Evolutionary conservation across 2,329 filamentous ascomycete genomes (phyloP).

Genomic region (Aureobasidium leucospermi): DNA sequence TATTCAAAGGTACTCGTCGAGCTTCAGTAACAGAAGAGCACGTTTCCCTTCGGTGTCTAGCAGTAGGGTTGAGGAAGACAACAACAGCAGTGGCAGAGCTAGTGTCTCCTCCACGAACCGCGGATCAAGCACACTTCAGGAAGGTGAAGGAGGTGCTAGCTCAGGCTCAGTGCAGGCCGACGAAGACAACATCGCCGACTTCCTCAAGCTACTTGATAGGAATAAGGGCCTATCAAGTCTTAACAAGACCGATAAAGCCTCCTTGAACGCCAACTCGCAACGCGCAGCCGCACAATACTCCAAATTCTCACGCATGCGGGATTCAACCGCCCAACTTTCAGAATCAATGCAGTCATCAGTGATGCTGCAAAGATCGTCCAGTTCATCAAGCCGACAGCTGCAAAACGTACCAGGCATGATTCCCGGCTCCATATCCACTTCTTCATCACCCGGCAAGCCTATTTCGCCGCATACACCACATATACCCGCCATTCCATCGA

Average conservation of each 20-base stretch:
- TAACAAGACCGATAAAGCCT: slow-evolving; percentile 52
- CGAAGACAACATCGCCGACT: slow-evolving; percentile 89
- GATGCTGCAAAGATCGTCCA: slow-evolving; percentile 74
- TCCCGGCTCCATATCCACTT: slow-evolving; percentile 65
- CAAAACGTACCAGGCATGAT: slow-evolving; percentile 55
- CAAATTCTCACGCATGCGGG: slow-evolving; percentile 81
- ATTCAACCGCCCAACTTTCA: slow-evolving; percentile 79
- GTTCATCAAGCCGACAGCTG: slow-evolving; percentile 67
- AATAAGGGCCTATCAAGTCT: slow-evolving; percentile 82
- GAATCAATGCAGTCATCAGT: slow-evolving; percentile 91
- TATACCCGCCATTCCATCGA: slow-evolving; percentile 85
- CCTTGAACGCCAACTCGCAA: slow-evolving; percentile 53
- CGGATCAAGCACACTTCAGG: slow-evolving; percentile 72
- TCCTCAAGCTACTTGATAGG: slow-evolving; percentile 79
- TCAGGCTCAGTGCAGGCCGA: slow-evolving; percentile 66
- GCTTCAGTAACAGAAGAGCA: slow-evolving; percentile 78
- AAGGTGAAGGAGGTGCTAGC: slow-evolving; percentile 47
- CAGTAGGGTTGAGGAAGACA: slow-evolving; percentile 65
- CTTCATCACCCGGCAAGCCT: slow-evolving; percentile 77
- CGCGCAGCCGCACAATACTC: slow-evolving; percentile 72
- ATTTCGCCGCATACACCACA: slow-evolving; percentile 86
- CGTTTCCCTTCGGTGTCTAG: slow-evolving; percentile 69
- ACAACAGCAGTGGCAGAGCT: slow-evolving; percentile 71
- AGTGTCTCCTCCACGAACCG: slow-evolving; percentile 63
- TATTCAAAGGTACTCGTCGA: slow-evolving; percentile 84